These are phyloP conservation scores for Planoprotostelium fungivorum DNA, from an alignment of 78 protist species.

Conservation along the genomic window DNA sequence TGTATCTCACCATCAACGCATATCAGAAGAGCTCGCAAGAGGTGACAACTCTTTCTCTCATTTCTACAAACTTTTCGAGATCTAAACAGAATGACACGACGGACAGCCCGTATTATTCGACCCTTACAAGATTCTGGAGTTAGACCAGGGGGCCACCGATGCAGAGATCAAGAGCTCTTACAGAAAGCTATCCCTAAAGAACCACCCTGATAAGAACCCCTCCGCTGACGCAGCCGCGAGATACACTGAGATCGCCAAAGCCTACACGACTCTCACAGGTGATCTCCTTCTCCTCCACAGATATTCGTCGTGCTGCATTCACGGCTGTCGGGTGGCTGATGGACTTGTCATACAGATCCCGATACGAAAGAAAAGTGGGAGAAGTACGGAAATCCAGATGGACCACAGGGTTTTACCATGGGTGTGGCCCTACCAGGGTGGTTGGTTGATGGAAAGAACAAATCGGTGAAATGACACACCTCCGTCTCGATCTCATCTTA, in stretches of 20 bases:
- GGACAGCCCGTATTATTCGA: neutral
- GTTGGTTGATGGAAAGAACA: constrained; percentile 42
- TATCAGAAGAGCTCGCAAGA: neutral
- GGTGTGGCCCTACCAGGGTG: constrained; percentile 70
- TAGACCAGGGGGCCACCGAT: constrained; percentile 20
- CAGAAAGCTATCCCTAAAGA: constrained; percentile 4
- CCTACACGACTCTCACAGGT: constrained; percentile 35
- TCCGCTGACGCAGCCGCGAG: constrained; percentile 13
- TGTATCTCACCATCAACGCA: neutral
- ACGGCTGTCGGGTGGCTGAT: no score
- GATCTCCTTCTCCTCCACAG: neutral
- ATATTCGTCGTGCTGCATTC: no score
- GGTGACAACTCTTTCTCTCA: neutral
- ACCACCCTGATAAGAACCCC: constrained; percentile 56
- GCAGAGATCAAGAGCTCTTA: constrained; percentile 56
- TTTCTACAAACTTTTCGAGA: no score
- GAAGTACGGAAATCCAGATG: constrained; percentile 75
- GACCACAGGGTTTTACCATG: constrained; percentile 40
- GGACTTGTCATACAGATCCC: constrained; percentile 5
- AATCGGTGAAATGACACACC: constrained; percentile 4
- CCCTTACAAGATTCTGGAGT: neutral
- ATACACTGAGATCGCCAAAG: constrained; percentile 42
- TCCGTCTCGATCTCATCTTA: neutral
- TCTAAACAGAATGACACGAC: no score
- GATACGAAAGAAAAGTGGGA: constrained; percentile 50